phyloP scores from a whole-genome alignment of 495 filamentous ascomycete genomes.

The Neurospora hispaniola region DNA sequence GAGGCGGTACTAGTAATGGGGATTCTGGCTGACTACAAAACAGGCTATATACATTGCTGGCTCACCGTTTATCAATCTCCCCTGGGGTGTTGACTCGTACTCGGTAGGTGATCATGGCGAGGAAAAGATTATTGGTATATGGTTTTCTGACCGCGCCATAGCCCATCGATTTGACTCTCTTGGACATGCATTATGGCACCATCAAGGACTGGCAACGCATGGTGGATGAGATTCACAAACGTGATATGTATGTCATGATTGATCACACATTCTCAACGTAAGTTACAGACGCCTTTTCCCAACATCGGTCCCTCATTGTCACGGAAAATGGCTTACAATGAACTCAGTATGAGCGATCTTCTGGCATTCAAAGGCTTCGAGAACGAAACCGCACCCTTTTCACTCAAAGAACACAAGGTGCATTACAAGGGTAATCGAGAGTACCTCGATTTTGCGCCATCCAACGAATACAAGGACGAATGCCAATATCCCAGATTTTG shows the following conservation, averaged over 20 bases:
- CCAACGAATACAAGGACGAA: slow-evolving; percentile 46
- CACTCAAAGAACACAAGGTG: slow-evolving; percentile 40
- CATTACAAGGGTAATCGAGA: slow-evolving; percentile 45
- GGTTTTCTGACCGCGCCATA: slow-evolving; percentile 10
- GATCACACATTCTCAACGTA: slow-evolving; percentile 59
- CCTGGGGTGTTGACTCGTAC: slow-evolving; percentile 48
- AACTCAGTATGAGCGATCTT: slow-evolving; percentile 48
- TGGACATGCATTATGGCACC: slow-evolving; percentile 14
- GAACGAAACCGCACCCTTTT: slow-evolving; percentile 46
- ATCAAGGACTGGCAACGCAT: slow-evolving; percentile 53
- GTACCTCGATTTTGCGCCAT: slow-evolving; percentile 49
- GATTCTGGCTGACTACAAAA: not conserved
- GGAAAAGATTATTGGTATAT: not conserved
- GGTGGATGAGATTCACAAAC: slow-evolving; percentile 53
- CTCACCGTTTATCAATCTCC: slow-evolving; percentile 31
- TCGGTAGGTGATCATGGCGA: slow-evolving; percentile 10
- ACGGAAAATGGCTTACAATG: not conserved
- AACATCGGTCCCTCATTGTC: not conserved
- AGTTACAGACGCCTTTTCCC: not conserved
- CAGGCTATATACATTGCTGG: slow-evolving; percentile 61
- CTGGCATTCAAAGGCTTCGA: slow-evolving; percentile 42
- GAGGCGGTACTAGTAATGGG: not conserved
- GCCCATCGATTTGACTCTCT: slow-evolving; percentile 50
- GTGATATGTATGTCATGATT: slow-evolving; percentile 65
- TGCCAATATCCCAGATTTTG: slow-evolving; percentile 60